phyloP scores from a whole-genome alignment of 73 alveolate species.

The Durusdinium trenchii region DNA sequence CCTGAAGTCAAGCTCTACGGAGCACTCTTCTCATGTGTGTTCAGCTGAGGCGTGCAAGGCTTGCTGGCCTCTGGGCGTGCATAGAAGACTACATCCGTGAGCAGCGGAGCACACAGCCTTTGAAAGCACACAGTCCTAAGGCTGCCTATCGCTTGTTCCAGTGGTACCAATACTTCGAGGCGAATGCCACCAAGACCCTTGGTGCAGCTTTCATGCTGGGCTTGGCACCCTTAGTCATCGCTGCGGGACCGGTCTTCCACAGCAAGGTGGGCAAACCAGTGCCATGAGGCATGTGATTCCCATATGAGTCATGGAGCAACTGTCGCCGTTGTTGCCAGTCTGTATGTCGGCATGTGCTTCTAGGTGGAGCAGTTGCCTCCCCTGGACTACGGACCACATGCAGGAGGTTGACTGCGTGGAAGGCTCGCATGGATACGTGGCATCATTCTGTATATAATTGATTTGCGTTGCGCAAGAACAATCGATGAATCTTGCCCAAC shows the following conservation, averaged over 20 bases:
- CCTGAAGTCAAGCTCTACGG: neutral
- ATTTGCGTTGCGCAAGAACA: too few species aligned
- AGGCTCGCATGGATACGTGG: too few species aligned
- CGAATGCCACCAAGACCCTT: neutral
- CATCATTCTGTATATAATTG: too few species aligned
- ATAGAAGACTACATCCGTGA: neutral
- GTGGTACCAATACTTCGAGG: slow-evolving; percentile 33
- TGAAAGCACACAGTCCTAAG: neutral
- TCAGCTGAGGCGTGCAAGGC: slow-evolving; percentile 31
- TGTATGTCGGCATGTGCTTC: neutral
- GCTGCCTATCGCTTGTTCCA: neutral
- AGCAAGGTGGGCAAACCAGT: neutral
- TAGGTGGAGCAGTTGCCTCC: slow-evolving; percentile 44
- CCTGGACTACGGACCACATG: slow-evolving; percentile 38
- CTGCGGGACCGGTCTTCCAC: neutral
- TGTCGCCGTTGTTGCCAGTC: neutral
- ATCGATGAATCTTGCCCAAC: too few species aligned
- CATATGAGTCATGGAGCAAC: neutral
- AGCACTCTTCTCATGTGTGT: neutral
- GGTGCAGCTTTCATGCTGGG: slow-evolving; percentile 29
- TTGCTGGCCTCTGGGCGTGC: slow-evolving; percentile 34
- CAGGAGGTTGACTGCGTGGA: slow-evolving; percentile 45
- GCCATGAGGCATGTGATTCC: neutral
- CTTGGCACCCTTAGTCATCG: slow-evolving; percentile 13
- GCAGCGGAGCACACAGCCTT: neutral